Percentiles rank a stretch among this genome's conserved stretches.
phyloP scores from a whole-genome alignment of 768 basidiomycete genomes.

The Boletus vermiculosoides region DNA sequence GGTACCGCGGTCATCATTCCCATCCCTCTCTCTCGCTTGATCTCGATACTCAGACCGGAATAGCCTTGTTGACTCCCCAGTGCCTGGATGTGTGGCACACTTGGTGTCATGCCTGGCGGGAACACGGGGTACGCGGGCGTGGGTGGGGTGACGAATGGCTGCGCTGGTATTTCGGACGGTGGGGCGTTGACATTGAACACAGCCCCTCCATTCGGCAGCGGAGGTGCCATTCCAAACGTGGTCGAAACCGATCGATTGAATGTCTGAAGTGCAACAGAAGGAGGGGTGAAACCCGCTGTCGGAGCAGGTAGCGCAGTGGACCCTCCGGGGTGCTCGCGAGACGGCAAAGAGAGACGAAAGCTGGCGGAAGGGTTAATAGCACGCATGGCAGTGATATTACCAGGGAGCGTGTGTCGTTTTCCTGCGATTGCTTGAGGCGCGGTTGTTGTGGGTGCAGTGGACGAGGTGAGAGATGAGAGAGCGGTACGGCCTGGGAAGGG shows the following conservation, averaged over 20 bases:
- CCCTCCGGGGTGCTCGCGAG: constrained; percentile 26
- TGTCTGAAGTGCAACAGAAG: constrained; percentile 37
- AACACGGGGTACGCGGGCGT: constrained; percentile 78
- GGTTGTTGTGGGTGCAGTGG: constrained; percentile 22
- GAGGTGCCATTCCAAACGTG: constrained; percentile 36
- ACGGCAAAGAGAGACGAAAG: constrained; percentile 26
- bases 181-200: neutral
- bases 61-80: constrained; percentile 48
- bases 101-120: constrained; percentile 43
- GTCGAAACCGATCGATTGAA: constrained; percentile 29
- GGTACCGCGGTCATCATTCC: constrained; percentile 36
- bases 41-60: constrained; percentile 61
- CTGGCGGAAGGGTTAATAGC: constrained; percentile 22
- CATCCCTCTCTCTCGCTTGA: constrained; percentile 55
- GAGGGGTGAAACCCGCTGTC: constrained; percentile 29
- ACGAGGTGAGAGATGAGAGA: constrained; percentile 25
- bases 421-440: constrained; percentile 47
- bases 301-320: constrained; percentile 8
- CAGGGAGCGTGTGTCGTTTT: constrained; percentile 55
- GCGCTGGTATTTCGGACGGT: constrained; percentile 16
- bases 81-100: constrained; percentile 55
- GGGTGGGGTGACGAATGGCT: constrained; percentile 38
- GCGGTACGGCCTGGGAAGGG: constrained; percentile 59
- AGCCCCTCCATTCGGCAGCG: constrained; percentile 24
- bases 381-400: constrained; percentile 33